Evolutionary conservation across 2,329 filamentous ascomycete genomes (phyloP).

Genomic region (Fusarium circinatum): DNA sequence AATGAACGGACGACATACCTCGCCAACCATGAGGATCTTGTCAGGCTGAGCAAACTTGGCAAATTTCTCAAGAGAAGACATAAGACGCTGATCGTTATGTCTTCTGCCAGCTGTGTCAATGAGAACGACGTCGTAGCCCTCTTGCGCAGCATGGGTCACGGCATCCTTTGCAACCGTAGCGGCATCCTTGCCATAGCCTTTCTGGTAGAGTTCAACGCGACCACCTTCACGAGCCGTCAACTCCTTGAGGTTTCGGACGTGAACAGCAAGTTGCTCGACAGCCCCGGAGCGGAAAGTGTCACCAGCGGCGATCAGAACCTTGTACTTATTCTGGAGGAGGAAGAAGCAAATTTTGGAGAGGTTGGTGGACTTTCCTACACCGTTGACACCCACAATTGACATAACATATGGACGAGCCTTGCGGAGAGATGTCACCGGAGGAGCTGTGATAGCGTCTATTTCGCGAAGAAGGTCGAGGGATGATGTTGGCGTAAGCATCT

Average conservation of each 20-base stretch:
- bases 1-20: constrained; percentile 49
- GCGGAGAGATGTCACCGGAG: constrained; percentile 70
- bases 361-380: constrained; percentile 97
- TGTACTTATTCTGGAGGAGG: constrained; percentile 95
- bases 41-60: constrained; percentile 95
- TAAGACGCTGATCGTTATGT: constrained; percentile 94
- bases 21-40: constrained; percentile 96
- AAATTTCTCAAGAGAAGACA: constrained; percentile 97
- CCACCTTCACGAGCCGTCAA: constrained; percentile 86
- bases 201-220: constrained; percentile 90
- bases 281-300: constrained; percentile 98
- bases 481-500: constrained; percentile 94
- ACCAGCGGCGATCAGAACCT: constrained; percentile 91
- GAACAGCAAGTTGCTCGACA: constrained; percentile 95
- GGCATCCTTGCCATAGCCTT: constrained; percentile 97
- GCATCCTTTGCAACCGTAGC: constrained; percentile 95
- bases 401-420: constrained; percentile 89
- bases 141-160: constrained; percentile 78
- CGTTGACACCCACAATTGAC: constrained; percentile 97
- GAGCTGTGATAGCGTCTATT: constrained; percentile 81
- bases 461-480: constrained; percentile 94
- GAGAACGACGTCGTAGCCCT: constrained; percentile 90
- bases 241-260: constrained; percentile 93
- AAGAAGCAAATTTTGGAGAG: constrained; percentile 99
- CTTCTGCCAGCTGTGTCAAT: constrained; percentile 96